A percentile compares a stretch with the other conserved stretches of the same genome.
These are phyloP conservation scores for Kalaharituber pfeilii DNA, from an alignment of 2,329 filamentous ascomycete genomes.

Conservation along the genomic window DNA sequence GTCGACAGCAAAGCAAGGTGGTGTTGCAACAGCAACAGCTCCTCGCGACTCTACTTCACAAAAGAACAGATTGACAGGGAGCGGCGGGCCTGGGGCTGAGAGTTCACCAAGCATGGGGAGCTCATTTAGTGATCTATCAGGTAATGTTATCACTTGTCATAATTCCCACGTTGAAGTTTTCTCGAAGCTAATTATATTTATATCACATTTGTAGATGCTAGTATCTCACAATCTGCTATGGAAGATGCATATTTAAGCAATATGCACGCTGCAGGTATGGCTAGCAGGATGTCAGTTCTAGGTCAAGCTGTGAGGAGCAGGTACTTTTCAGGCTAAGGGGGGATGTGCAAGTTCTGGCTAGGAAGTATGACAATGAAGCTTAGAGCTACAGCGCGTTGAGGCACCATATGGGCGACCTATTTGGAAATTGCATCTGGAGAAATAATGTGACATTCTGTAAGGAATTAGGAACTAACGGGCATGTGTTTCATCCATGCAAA, in stretches of 20 bases:
- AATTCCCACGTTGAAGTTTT: neutral
- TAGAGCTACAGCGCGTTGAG: neutral
- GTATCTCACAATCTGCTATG: constrained; percentile 61
- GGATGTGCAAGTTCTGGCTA: neutral
- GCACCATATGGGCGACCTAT: too few species aligned
- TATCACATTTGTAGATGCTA: constrained; percentile 42
- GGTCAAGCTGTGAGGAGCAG: too few species aligned
- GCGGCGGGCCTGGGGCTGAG: neutral
- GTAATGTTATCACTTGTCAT: constrained; percentile 25
- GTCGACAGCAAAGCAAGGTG: neutral
- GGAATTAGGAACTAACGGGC: too few species aligned
- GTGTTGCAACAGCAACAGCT: neutral
- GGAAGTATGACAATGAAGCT: neutral
- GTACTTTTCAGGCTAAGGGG: too few species aligned
- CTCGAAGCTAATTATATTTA: neutral
- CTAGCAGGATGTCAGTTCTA: constrained; percentile 35
- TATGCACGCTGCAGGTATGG: constrained; percentile 41
- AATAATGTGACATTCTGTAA: too few species aligned
- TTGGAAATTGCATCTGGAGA: too few species aligned
- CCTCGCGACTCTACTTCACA: too few species aligned
- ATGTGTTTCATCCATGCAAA: too few species aligned
- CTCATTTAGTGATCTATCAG: constrained; percentile 72
- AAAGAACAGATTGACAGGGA: neutral
- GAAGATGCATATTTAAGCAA: constrained; percentile 62
- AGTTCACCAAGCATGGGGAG: constrained; percentile 67